These are phyloP conservation scores for Clonostachys byssicola DNA, from an alignment of 2,329 filamentous ascomycete species.

Conservation along the genomic window DNA sequence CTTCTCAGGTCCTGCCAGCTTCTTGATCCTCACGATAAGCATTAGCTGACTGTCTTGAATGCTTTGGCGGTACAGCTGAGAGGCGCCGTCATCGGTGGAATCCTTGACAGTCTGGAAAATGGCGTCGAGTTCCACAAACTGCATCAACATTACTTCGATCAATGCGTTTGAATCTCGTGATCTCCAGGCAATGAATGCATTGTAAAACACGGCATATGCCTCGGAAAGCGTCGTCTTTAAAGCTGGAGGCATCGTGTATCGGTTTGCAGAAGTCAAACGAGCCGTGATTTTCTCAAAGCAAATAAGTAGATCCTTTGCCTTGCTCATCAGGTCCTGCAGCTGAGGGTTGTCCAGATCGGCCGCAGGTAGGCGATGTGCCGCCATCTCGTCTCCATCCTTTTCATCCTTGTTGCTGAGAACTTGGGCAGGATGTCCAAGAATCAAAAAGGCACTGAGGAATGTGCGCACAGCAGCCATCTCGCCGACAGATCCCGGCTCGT, in stretches of 20 bases:
- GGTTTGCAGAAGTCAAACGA: slow-evolving; percentile 61
- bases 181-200: slow-evolving; percentile 81
- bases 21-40: slow-evolving; percentile 75
- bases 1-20: slow-evolving; percentile 65
- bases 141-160: slow-evolving; percentile 80
- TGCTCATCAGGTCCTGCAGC: slow-evolving; percentile 68
- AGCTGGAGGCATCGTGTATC: slow-evolving; percentile 60
- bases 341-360: slow-evolving; percentile 56
- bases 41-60: slow-evolving; percentile 79
- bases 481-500: slow-evolving; percentile 55
- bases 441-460: slow-evolving; percentile 76
- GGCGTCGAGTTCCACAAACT: slow-evolving; percentile 79
- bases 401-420: slow-evolving; percentile 74
- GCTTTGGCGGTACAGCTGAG: slow-evolving; percentile 73
- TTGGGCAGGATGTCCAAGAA: slow-evolving; percentile 73
- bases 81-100: slow-evolving; percentile 67
- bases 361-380: slow-evolving; percentile 23
- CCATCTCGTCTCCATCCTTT: slow-evolving; percentile 27
- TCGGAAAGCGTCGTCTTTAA: slow-evolving; percentile 61
- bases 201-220: slow-evolving; percentile 69
- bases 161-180: slow-evolving; percentile 73
- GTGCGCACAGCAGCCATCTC: slow-evolving; percentile 70
- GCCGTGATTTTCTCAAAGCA: slow-evolving; percentile 73
- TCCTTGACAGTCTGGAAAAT: slow-evolving; percentile 83
- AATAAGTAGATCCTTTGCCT: slow-evolving; percentile 72